Evolutionary conservation across 768 basidiomycete genomes (phyloP), one percentile per base, ranked within the genome.

Genomic region (Lentinula edodes): DNA sequence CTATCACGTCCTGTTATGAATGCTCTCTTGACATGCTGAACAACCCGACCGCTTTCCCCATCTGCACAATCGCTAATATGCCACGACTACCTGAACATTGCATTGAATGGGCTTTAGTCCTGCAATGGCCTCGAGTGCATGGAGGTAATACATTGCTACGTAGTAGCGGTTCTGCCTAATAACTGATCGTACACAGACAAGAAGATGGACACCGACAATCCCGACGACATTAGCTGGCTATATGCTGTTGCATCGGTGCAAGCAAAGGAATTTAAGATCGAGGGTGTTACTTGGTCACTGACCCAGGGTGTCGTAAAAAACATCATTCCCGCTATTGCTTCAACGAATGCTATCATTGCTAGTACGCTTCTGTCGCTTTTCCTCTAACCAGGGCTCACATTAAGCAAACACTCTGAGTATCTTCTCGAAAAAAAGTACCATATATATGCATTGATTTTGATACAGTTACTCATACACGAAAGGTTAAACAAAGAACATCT

Each of bases 271-370:
- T 98, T 95, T 80, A 95, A 93, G 64, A 98, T 99, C 59, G 94
- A 98, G 71, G 97, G 97, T 50, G 95, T 99, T 16, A 98, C 97
- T 8, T 99, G 96, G 94, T 89, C 91, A 1, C 77, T 95, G 41
- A 98, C 97, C 0, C 97, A 99, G 72, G 97, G 97, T 46, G 97
- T 99, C 57, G 97, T 99, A 51, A 99, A 99, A 83, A 97, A 97
- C 68, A 97, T 99, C 74, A 98, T 99, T 64, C 96, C 97, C 20
- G 96, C 97, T 48, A 98, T 99, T 66, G 97, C 97, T 1, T 95
- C 93, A 0, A 99, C 97, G 15, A 99, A 99, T 69, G 97, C 97
- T 39, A 95, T 98, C 71, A 95, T 99, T 62, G 92, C 97, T 52
- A 95, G 94, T 91, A 65, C 45, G 81, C 62, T 61, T 1, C 23